These are phyloP conservation scores for Bromus sterilis DNA, from an alignment of 176 grass and related monocot species.

Conservation along the genomic window DNA sequence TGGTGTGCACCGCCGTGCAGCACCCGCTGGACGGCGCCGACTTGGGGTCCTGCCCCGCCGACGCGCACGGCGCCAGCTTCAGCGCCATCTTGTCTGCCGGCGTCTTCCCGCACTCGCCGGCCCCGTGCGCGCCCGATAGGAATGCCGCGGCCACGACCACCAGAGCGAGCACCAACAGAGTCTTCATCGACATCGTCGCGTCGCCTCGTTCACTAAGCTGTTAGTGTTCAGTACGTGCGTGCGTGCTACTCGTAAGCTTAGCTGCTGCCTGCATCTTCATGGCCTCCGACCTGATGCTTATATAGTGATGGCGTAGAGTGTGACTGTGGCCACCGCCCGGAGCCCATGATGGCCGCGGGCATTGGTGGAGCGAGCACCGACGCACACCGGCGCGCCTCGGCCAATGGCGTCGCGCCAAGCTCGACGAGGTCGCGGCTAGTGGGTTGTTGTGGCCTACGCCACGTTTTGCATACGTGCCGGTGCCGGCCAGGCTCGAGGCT, in stretches of 20 bases:
- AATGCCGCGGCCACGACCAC: background rate
- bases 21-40: conserved; percentile 27
- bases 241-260: background rate
- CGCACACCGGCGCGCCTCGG: background rate
- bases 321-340: background rate
- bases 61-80: conserved; percentile 48
- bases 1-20: conserved; percentile 46
- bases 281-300: background rate
- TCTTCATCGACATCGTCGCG: background rate
- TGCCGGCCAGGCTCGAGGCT: background rate
- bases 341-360: conserved; percentile 6
- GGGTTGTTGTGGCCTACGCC: background rate
- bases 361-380: conserved; percentile 27
- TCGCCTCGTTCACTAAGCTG: background rate
- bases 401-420: conserved; percentile 2
- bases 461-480: background rate
- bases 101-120: conserved; percentile 54
- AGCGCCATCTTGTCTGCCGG: conserved; percentile 47
- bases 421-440: background rate
- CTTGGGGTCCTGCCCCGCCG: conserved; percentile 30
- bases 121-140: conserved; percentile 28
- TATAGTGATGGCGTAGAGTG: conserved; percentile 5
- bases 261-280: background rate
- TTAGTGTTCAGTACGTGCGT: background rate
- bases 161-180: background rate